Evolutionary conservation across 2,329 filamentous ascomycete genomes (phyloP).

Genomic region (Plenodomus biglobosus): DNA sequence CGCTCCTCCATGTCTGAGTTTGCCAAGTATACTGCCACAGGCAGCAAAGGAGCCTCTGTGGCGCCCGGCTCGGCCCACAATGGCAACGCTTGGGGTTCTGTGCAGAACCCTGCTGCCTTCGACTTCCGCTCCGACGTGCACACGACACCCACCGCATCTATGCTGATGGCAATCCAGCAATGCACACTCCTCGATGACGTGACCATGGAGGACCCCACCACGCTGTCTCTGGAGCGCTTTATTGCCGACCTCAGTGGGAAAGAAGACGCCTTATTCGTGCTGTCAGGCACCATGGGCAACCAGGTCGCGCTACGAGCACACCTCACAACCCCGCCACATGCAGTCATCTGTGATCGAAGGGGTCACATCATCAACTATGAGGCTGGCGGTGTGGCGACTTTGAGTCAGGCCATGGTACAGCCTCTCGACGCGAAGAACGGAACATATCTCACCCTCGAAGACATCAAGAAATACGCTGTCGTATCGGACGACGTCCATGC

Average conservation of each 20-base stretch:
- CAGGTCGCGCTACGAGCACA: constrained; percentile 80
- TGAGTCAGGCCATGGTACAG: constrained; percentile 71
- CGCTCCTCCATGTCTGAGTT: constrained; percentile 36
- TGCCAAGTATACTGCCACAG: constrained; percentile 33
- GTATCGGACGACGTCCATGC: constrained; percentile 71
- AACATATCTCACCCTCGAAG: constrained; percentile 72
- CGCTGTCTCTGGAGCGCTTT: constrained; percentile 71
- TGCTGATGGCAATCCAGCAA: constrained; percentile 76
- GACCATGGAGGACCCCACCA: constrained; percentile 76
- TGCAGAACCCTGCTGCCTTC: constrained; percentile 57
- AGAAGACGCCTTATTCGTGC: constrained; percentile 74
- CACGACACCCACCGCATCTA: constrained; percentile 56
- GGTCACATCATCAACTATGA: constrained; percentile 75
- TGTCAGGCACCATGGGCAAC: constrained; percentile 94
- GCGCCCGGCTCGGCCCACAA: constrained; percentile 17
- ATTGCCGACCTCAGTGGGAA: constrained; percentile 74
- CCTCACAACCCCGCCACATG: constrained; percentile 76
- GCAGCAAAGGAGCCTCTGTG: constrained; percentile 15
- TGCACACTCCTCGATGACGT: constrained; percentile 83
- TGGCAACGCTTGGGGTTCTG: constrained; percentile 41
- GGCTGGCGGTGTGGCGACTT: constrained; percentile 66
- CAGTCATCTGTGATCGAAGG: constrained; percentile 75
- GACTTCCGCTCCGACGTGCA: constrained; percentile 55
- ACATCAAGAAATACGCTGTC: constrained; percentile 67
- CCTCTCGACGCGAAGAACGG: constrained; percentile 70